Conservation (phyloP, 257 asterid genomes). For the Lantana camara region DNA sequence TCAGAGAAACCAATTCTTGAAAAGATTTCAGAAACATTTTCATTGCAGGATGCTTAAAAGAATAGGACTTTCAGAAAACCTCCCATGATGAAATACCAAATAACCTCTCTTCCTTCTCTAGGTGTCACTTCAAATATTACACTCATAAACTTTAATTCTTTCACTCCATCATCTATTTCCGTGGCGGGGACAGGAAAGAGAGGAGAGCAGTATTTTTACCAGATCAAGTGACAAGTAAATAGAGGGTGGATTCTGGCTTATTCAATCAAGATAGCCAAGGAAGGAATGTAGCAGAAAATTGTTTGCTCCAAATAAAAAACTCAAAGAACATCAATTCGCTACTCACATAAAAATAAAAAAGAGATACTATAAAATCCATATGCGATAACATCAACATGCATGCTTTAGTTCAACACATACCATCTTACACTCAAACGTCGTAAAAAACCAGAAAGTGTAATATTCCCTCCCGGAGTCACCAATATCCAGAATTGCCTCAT, state of each 20-base stretch:
- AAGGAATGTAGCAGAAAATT: background rate
- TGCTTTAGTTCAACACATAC: slow-evolving; percentile 45
- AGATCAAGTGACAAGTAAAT: background rate
- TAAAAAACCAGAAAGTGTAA: slow-evolving; percentile 96
- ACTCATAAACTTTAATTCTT: too few relatives aligned
- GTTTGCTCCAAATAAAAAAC: background rate
- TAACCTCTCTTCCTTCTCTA: too few relatives aligned
- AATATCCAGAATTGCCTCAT: slow-evolving; percentile 81
- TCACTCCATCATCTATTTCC: too few relatives aligned
- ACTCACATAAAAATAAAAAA: background rate
- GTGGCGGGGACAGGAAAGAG: too few relatives aligned
- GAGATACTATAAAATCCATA: background rate
- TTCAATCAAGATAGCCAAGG: background rate
- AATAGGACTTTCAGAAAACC: too few relatives aligned
- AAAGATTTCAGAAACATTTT: too few relatives aligned
- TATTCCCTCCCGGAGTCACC: slow-evolving; percentile 90
- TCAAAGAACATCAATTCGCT: slow-evolving; percentile 12
- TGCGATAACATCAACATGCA: background rate
- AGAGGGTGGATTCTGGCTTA: background rate
- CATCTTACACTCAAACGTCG: slow-evolving; percentile 71
- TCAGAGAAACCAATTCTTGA: too few relatives aligned
- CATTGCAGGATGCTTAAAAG: too few relatives aligned
- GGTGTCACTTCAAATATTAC: too few relatives aligned
- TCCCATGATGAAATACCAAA: too few relatives aligned
- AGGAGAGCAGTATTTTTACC: too few relatives aligned